Percentiles rank a stretch among this genome's conserved stretches.
phyloP scores from a whole-genome alignment of 345 rosid genomes.

The Euphorbia lathyris region DNA sequence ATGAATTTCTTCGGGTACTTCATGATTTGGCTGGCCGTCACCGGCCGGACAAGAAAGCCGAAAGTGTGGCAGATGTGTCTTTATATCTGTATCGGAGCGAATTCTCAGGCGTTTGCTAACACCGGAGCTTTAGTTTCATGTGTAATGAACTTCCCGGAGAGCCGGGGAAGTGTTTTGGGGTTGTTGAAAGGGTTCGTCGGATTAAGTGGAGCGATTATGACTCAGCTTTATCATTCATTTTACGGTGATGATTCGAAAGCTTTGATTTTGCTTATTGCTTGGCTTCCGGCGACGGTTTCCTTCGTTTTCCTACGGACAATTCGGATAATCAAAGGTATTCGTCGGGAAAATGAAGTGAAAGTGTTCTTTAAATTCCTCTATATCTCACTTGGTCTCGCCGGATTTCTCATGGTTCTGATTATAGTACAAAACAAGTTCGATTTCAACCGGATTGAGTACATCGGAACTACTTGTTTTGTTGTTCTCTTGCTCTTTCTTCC shows the following conservation, averaged over 20 bases:
- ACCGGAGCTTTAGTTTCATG: slow-evolving; percentile 23
- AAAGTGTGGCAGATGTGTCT: slow-evolving; percentile 26
- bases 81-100: slow-evolving; percentile 17
- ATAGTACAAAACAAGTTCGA: slow-evolving; percentile 22
- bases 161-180: slow-evolving; percentile 23
- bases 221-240: slow-evolving; percentile 23
- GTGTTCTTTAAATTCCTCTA: slow-evolving; percentile 23
- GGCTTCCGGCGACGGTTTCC: slow-evolving; percentile 23
- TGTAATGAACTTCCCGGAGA: slow-evolving; percentile 25
- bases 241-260: slow-evolving; percentile 12
- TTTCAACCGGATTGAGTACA: slow-evolving; percentile 20
- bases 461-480: slow-evolving; percentile 12
- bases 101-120: slow-evolving; percentile 18
- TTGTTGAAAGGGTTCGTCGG: slow-evolving; percentile 24
- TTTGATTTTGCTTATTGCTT: slow-evolving; percentile 23
- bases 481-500: slow-evolving; percentile 16
- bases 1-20: slow-evolving; percentile 28
- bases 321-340: background rate
- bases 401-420: slow-evolving; percentile 23
- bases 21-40: slow-evolving; percentile 23
- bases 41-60: slow-evolving; percentile 18
- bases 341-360: slow-evolving; percentile 10
- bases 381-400: slow-evolving; percentile 20
- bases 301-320: slow-evolving; percentile 11
- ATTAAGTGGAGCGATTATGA: slow-evolving; percentile 24